Percentiles rank a stretch among this genome's conserved stretches.
Conservation (phyloP, 169 alveolate species). For the Perkinsus marinus region DNA sequence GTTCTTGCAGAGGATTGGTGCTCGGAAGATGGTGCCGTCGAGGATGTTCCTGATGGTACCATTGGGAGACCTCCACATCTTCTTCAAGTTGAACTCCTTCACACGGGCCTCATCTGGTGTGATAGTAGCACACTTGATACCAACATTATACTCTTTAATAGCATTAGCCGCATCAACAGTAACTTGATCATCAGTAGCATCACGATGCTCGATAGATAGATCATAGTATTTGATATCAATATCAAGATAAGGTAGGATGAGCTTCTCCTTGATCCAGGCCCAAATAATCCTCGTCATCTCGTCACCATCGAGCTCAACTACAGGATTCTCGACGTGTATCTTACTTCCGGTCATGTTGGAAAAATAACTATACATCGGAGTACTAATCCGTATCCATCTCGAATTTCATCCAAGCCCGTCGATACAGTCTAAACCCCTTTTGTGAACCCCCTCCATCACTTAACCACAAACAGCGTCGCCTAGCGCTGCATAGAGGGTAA, state of each 20-base stretch:
- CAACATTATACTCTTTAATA: constrained; percentile 68
- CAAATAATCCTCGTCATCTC: constrained; percentile 87
- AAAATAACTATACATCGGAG: neutral
- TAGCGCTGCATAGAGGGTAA: neutral
- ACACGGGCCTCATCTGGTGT: constrained; percentile 92
- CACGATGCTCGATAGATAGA: constrained; percentile 71
- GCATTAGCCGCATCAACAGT: constrained; percentile 89
- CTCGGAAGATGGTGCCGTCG: constrained; percentile 88
- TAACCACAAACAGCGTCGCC: no score
- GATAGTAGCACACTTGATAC: constrained; percentile 88
- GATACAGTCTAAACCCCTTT: no score
- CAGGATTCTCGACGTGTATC: constrained; percentile 67
- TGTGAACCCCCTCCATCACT: no score
- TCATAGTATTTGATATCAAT: constrained; percentile 73
- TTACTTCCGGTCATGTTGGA: neutral
- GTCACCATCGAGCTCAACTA: constrained; percentile 87
- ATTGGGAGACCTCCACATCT: constrained; percentile 87
- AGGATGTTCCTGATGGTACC: constrained; percentile 84
- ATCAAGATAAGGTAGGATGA: constrained; percentile 77
- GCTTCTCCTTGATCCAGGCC: constrained; percentile 72
- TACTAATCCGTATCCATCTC: no score
- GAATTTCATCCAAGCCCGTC: no score
- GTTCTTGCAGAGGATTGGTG: constrained; percentile 77
- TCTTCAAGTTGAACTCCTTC: constrained; percentile 70
- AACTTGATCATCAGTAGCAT: constrained; percentile 78